Base-by-base conservation (phyloP, 495 filamentous ascomycete genomes). In the Beverwykella pulmonaria region DNA sequence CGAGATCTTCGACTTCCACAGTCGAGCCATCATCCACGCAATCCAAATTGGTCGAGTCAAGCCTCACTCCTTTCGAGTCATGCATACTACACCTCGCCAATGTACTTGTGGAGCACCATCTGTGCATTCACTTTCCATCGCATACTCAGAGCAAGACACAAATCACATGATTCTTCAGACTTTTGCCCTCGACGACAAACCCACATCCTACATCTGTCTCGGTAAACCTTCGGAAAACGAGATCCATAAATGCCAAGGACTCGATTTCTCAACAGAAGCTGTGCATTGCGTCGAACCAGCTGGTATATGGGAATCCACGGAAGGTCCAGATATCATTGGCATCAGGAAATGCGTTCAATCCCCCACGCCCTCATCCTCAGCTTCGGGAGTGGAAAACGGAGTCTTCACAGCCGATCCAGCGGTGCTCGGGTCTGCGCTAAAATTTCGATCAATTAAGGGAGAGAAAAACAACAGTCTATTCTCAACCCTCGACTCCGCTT, bases 21-120 rank as follows among this genome's bases (percentile, higher is more conserved):
- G 78, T 26, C 79, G 78, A 8, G 76, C 72, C 19, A 73, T 86
- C 27, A 78, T 88, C 39, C 79, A 86, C 65, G 82, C 80, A 7
- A 85, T 90, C 53, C 59, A 72, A 36, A 87, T 84, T 1, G 82
- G 83, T 23, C 78, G 79, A 22, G 83, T 88, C 39, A 65, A 83
- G 57, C 46, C 57, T 6, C 36, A 61, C 12, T 69, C 75, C 2
- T 68, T 77, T 34, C 61, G 73, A 14, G 56, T 74, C 36, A 46
- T 77, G 8, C 74, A 75, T 53, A 74, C 73, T 54, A 36, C 39
- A 15, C 63, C 60, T 32, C 67, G 70, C 8, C 6, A 34, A 10
- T 74, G 76, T 46, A 1, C 54, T 39, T 72, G 74, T 49, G 58
- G 61, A 15, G 65, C 59, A 53, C 61, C 68, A 10, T 58, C 68